phyloP scores from a whole-genome alignment of 805 yeast genomes.

The Lachancea nothofagi region DNA sequence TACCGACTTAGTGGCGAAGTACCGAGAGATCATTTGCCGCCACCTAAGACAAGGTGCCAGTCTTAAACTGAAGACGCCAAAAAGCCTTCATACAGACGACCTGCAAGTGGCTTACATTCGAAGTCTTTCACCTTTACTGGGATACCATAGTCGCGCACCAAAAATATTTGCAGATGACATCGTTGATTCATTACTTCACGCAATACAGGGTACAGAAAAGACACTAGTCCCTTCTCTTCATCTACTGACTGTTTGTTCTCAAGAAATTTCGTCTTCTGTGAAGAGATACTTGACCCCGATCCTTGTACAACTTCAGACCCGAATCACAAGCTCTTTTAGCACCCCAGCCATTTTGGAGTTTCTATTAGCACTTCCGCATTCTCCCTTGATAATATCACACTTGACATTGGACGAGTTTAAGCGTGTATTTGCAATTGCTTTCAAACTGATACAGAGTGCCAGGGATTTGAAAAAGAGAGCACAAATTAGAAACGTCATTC shows the following conservation, averaged over 20 bases:
- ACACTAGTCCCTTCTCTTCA: slow-evolving; percentile 76
- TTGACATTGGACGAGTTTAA: slow-evolving; percentile 73
- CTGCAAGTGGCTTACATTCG: slow-evolving; percentile 61
- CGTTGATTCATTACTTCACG: slow-evolving; percentile 52
- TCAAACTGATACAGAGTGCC: slow-evolving; percentile 70
- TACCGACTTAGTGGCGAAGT: slow-evolving; percentile 35
- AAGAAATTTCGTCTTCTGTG: slow-evolving; percentile 69
- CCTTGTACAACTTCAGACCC: slow-evolving; percentile 65
- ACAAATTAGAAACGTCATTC: slow-evolving; percentile 5
- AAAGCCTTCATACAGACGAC: slow-evolving; percentile 48
- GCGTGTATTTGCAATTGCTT: slow-evolving; percentile 77
- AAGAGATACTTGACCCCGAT: slow-evolving; percentile 64
- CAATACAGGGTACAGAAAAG: slow-evolving; percentile 64
- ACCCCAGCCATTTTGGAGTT: slow-evolving; percentile 74
- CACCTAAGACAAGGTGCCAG: slow-evolving; percentile 52
- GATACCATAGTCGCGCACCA: slow-evolving; percentile 50
- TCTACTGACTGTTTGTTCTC: slow-evolving; percentile 69
- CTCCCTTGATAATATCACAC: slow-evolving; percentile 62
- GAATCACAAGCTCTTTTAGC: slow-evolving; percentile 63
- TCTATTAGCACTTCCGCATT: slow-evolving; percentile 55
- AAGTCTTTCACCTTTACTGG: slow-evolving; percentile 55
- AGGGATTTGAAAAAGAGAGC: slow-evolving; percentile 39
- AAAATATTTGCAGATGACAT: slow-evolving; percentile 60
- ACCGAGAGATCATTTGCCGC: slow-evolving; percentile 49
- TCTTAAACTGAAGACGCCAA: slow-evolving; percentile 36